Base-by-base conservation (phyloP, 2,329 filamentous ascomycete species). In the Bertia moriformis region DNA sequence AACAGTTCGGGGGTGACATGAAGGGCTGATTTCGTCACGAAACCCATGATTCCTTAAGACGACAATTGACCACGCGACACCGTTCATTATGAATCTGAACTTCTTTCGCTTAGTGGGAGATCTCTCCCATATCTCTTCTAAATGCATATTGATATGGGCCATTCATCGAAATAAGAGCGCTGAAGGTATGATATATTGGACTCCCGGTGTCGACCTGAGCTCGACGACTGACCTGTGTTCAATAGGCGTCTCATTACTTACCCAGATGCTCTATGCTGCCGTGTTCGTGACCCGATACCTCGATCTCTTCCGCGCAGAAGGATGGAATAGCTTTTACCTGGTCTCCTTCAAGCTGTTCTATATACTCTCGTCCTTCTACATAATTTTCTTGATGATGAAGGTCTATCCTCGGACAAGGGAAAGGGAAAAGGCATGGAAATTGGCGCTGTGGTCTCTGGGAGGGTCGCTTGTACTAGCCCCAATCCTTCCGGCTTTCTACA, bases 291-390 rank as follows among this genome's bases (percentile, higher is more conserved):
- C 70, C 3, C 66, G 75, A 29, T 80, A 80, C 52, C 60, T 77
- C 41, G 72, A 79, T 48, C 60, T 79, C 35, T 66, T 75, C 49
- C 54, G 45, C 3, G 15, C 12, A 18, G 15, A 18, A 13, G 32
- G 10, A 10, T 35, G 32, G 32, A 48, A 47, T 1, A 42, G 43
- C 4, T 48, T 53, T 40, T 71, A 66, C 55, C 69, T 73, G 51
- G 69, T 72, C 44, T 57, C 66, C 14, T 63, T 78, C 45, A 79
- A 79, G 61, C 60, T 77, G 40, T 72, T 78, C 53, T 80, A 78
- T 53, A 71, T 77, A 27, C 48, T 60, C 13, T 70, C 69, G 2
- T 73, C 70, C 2, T 57, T 69, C 32, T 78, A 78, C 50, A 72
- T 75, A 44, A 67, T 79, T 43, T 68, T 68, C 41, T 49, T 79